A percentile compares a stretch with the other conserved stretches of the same genome.
phyloP scores from a whole-genome alignment of 169 alveolate species.

The Blepharisma undulans region DNA sequence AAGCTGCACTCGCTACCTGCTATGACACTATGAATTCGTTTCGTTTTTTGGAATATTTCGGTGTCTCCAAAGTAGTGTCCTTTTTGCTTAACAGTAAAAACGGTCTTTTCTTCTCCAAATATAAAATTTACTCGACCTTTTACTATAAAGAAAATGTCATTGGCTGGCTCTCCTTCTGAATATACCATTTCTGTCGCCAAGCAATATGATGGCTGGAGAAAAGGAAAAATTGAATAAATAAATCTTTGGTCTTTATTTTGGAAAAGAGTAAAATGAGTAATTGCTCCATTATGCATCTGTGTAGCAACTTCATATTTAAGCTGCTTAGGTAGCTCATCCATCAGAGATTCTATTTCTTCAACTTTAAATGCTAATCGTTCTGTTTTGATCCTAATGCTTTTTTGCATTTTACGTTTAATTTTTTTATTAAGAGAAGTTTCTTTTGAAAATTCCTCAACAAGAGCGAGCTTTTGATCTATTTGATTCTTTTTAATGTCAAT shows the following conservation, averaged over 20 bases:
- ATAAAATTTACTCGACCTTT: slow-evolving; percentile 58
- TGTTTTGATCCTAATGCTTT: slow-evolving; percentile 33
- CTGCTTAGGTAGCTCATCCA: slow-evolving; percentile 59
- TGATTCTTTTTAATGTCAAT: neutral
- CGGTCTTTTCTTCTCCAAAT: slow-evolving; percentile 57
- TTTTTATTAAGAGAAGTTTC: slow-evolving; percentile 41
- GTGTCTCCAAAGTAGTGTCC: slow-evolving; percentile 30
- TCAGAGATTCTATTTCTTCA: slow-evolving; percentile 47
- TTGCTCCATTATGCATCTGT: slow-evolving; percentile 55
- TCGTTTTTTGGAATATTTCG: neutral
- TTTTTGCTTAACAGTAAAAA: slow-evolving; percentile 39
- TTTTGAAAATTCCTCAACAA: slow-evolving; percentile 21
- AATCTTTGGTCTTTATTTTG: slow-evolving; percentile 48
- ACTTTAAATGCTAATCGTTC: neutral
- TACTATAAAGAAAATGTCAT: slow-evolving; percentile 15
- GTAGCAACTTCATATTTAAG: slow-evolving; percentile 55
- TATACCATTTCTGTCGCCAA: neutral
- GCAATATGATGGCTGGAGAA: neutral
- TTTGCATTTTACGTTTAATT: slow-evolving; percentile 43
- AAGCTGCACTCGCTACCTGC: neutral
- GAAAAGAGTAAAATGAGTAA: slow-evolving; percentile 55
- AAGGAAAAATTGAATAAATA: slow-evolving; percentile 1
- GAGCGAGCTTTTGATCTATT: neutral
- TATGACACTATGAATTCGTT: neutral
- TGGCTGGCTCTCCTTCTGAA: slow-evolving; percentile 13